These are phyloP conservation scores for Ajuga reptans DNA, from an alignment of 305 asterid genomes.

Conservation along the genomic window DNA sequence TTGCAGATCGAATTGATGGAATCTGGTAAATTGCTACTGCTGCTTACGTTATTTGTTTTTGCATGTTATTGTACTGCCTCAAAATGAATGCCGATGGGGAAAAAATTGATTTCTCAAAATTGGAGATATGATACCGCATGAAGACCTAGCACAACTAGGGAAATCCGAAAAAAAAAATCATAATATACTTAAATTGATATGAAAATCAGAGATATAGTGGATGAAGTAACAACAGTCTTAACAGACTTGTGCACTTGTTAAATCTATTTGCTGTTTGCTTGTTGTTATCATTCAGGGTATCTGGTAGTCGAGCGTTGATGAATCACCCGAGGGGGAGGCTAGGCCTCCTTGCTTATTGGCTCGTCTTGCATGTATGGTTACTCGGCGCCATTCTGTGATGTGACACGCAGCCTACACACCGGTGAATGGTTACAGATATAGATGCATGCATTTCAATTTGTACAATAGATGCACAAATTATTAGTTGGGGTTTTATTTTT, in stretches of 20 bases:
- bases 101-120: background rate
- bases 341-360: constrained; percentile 69
- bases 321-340: constrained; percentile 88
- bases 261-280: background rate
- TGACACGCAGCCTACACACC: constrained; percentile 18
- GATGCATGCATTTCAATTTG: constrained; percentile 17
- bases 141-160: background rate
- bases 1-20: constrained; percentile 89
- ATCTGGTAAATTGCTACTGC: constrained; percentile 55
- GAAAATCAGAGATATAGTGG: background rate
- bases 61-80: background rate
- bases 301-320: constrained; percentile 85
- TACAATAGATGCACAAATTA: constrained; percentile 30
- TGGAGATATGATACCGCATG: background rate
- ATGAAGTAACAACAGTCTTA: too few relatives aligned
- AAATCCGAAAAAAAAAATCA: background rate
- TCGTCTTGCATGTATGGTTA: constrained; percentile 75
- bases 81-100: background rate
- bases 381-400: constrained; percentile 66
- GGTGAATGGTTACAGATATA: constrained; percentile 6
- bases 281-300: constrained; percentile 53
- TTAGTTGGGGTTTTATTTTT: background rate
- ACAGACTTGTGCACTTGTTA: too few relatives aligned
- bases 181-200: background rate
- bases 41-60: background rate